Conservation (phyloP, 2,329 filamentous ascomycete species). For the Microdochium trichocladiopsis region DNA sequence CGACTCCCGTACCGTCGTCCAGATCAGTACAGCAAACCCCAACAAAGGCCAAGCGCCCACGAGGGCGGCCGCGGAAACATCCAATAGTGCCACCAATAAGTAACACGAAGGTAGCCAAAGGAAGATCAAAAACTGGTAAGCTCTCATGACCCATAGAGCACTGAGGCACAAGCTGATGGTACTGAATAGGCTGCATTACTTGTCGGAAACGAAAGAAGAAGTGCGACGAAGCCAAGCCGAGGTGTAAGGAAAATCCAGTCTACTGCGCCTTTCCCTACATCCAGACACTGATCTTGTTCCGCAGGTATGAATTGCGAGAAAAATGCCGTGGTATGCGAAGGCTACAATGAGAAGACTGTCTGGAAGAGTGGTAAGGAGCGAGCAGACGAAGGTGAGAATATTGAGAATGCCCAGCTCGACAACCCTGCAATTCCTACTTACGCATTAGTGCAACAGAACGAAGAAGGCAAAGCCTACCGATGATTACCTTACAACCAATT, state of each 20-base stretch:
- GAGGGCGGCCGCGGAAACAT: conserved; percentile 78
- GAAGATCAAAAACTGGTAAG: conserved; percentile 61
- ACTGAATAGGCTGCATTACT: conserved; percentile 37
- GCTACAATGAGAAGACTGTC: conserved; percentile 77
- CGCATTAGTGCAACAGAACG: conserved; percentile 33
- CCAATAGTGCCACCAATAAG: conserved; percentile 52
- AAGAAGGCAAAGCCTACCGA: conserved; percentile 39
- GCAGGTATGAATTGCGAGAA: conserved; percentile 83
- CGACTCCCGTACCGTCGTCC: conserved; percentile 15
- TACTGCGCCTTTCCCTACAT: too few relatives aligned
- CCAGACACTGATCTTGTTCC: conserved; percentile 11
- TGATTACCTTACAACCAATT: conserved; percentile 55
- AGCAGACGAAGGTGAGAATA: conserved; percentile 59
- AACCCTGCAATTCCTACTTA: conserved; percentile 8
- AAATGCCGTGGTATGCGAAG: conserved; percentile 86
- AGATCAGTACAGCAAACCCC: conserved; percentile 13
- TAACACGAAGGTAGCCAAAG: conserved; percentile 69
- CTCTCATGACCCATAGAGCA: background rate
- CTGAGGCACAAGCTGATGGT: background rate
- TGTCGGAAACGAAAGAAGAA: conserved; percentile 67
- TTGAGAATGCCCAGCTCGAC: background rate
- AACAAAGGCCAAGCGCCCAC: conserved; percentile 53
- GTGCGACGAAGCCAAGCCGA: conserved; percentile 61
- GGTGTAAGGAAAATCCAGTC: too few relatives aligned
- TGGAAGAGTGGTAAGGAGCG: conserved; percentile 83